Base-by-base conservation (phyloP, 306 rosid genomes). In the Cicer pinnatifidum region DNA sequence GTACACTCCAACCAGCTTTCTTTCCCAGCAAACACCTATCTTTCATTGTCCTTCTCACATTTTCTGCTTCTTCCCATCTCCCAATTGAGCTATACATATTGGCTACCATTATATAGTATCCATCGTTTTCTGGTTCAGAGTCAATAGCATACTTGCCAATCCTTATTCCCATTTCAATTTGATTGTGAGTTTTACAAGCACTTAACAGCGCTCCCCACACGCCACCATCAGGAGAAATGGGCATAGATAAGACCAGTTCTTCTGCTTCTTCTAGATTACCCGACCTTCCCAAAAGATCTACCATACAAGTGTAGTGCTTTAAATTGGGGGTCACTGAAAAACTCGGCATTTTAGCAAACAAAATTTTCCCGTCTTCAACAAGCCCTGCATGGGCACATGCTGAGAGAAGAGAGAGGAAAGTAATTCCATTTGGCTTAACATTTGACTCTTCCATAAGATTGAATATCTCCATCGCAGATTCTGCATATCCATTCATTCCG, bases 271-370 rank as follows among this genome's bases (percentile, higher is more conserved):
- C 81, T 68, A 90, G 84, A 73, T 82, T 82, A 62, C 96, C 91
- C 0, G 92, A 84, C 78, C 92, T 85, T 54, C 88, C 93, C 50
- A 89, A 87, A 84, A 90, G 91, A 83, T 90, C 97, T 51, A 92
- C 87, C 92, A 90, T 90, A 76, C 90, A 86, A 64, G 97, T 86
- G 85, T 85, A 88, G 83, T 92, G 97, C 87, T 89, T 92, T 75
- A 88, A 81, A 74, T 82, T 80, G 39, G 92, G 93, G 41, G 80
- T 75, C 43, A 88, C 39, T 45, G 81, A 76, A 80, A 79, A 81
- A 19, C 81, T 74, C 65, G 78, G 83, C 93, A 89, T 88, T 74
- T 76, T 83, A 66, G 73, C 13, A 9, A 92, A 88, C 60, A 89
- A 58, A 62, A 43, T 15, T 75, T 77, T 86, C 76, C 96, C 97